Conservation (phyloP, 2,329 filamentous ascomycete genomes). For the Aspergillus jensenii region DNA sequence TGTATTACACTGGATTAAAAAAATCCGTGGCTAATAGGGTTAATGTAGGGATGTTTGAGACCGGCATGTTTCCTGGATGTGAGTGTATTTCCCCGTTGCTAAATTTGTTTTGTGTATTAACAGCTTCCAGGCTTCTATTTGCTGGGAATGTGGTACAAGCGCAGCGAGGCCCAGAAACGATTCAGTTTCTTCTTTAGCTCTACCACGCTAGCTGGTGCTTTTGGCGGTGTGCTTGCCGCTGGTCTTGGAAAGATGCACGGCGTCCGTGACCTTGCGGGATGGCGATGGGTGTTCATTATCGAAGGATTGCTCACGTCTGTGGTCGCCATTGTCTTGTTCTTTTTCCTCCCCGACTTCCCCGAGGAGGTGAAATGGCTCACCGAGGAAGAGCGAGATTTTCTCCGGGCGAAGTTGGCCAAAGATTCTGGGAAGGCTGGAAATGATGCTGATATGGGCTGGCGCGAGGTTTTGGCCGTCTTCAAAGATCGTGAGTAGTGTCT, state of each 20-base stretch:
- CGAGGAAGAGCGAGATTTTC: conserved; percentile 66
- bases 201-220: conserved; percentile 61
- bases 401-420: conserved; percentile 64
- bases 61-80: conserved; percentile 70
- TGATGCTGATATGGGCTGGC: conserved; percentile 60
- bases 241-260: conserved; percentile 61
- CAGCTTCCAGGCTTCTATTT: conserved; percentile 53
- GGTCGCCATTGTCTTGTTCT: conserved; percentile 60
- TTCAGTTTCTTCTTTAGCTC: conserved; percentile 92
- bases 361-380: conserved; percentile 72
- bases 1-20: too few species aligned
- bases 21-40: neutral
- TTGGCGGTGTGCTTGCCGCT: conserved; percentile 61
- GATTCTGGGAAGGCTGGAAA: conserved; percentile 69
- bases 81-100: conserved; percentile 26
- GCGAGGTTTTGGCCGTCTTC: conserved; percentile 63
- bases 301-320: conserved; percentile 65
- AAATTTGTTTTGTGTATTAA: neutral
- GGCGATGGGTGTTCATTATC: conserved; percentile 57
- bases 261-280: conserved; percentile 56
- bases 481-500: conserved; percentile 56
- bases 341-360: conserved; percentile 71
- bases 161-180: conserved; percentile 83
- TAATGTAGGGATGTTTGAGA: conserved; percentile 61
- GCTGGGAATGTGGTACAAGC: conserved; percentile 80